Evolutionary conservation across 225 moss, liverwort and hornwort genomes (phyloP).

Genomic region (Physcomitrellopsis africana): DNA sequence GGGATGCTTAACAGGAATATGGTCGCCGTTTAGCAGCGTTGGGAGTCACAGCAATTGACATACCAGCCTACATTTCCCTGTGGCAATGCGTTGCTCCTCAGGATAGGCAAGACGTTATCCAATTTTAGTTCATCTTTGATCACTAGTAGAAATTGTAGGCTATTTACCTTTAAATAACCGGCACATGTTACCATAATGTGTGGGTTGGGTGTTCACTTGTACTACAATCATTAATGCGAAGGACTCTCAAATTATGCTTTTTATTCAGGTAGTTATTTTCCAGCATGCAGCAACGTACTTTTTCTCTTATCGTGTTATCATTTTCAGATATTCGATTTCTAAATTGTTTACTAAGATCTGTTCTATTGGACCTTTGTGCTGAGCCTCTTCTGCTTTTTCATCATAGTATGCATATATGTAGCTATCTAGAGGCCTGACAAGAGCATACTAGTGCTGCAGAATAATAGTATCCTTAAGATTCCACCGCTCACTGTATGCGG

Average conservation of each 20-base stretch:
- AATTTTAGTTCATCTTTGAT: conserved; percentile 32
- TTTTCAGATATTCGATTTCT: too few relatives aligned
- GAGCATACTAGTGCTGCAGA: too few relatives aligned
- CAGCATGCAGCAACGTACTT: background rate
- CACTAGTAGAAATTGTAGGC: conserved; percentile 1
- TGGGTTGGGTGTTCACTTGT: conserved; percentile 1
- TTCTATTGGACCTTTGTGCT: too few relatives aligned
- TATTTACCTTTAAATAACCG: background rate
- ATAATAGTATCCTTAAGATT: too few relatives aligned
- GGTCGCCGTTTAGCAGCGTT: conserved; percentile 65
- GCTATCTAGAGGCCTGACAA: too few relatives aligned
- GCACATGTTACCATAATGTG: background rate
- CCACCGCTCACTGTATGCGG: too few relatives aligned
- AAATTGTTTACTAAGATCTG: too few relatives aligned
- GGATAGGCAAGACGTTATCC: conserved; percentile 55
- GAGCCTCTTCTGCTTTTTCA: too few relatives aligned
- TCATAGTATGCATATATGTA: too few relatives aligned
- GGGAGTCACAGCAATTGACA: conserved; percentile 53
- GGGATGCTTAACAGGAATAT: conserved; percentile 63
- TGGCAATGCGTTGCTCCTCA: conserved; percentile 84
- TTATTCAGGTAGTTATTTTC: too few relatives aligned
- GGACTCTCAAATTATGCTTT: too few relatives aligned
- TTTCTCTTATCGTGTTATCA: too few relatives aligned
- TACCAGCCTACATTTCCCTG: conserved; percentile 67
- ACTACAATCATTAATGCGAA: conserved; percentile 8